These are phyloP conservation scores for Lodderomyces margitis DNA, from an alignment of 1,139 yeast species.

Conservation along the genomic window DNA sequence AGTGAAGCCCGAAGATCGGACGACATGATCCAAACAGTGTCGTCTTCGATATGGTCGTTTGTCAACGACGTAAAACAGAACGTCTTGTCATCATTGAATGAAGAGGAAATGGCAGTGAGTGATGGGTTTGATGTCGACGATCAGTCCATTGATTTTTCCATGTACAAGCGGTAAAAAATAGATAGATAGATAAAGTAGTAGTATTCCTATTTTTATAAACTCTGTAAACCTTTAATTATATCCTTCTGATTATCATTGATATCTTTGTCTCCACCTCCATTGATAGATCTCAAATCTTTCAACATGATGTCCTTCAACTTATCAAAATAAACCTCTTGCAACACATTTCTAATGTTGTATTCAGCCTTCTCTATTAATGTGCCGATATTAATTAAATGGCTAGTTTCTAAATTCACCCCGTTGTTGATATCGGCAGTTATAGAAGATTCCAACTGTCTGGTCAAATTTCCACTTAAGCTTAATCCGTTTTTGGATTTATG, in stretches of 20 bases:
- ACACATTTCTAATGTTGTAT: constrained; percentile 77
- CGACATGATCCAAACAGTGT: constrained; percentile 43
- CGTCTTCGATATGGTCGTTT: constrained; percentile 46
- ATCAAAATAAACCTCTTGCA: constrained; percentile 94
- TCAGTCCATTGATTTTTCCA: constrained; percentile 27
- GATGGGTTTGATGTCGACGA: constrained; percentile 18
- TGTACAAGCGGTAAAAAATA: constrained; percentile 21
- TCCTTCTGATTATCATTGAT: constrained; percentile 49
- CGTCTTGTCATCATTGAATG: constrained; percentile 36
- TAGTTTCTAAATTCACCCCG: constrained; percentile 44
- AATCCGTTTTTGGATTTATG: constrained; percentile 26
- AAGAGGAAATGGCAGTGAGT: constrained; percentile 19
- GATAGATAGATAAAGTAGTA: neutral
- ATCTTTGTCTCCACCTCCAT: constrained; percentile 37
- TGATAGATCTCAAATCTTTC: constrained; percentile 63
- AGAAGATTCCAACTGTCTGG: constrained; percentile 69
- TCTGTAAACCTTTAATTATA: constrained; percentile 48
- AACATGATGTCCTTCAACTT: constrained; percentile 82
- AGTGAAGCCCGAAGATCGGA: constrained; percentile 18
- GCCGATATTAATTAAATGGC: constrained; percentile 85
- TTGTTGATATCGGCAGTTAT: constrained; percentile 39
- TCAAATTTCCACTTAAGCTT: constrained; percentile 76
- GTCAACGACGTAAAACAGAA: constrained; percentile 44
- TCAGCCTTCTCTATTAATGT: constrained; percentile 85
- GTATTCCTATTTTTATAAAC: constrained; percentile 17